Evolutionary conservation across 2,329 filamentous ascomycete genomes (phyloP).

Genomic region (Catunica adiposa): DNA sequence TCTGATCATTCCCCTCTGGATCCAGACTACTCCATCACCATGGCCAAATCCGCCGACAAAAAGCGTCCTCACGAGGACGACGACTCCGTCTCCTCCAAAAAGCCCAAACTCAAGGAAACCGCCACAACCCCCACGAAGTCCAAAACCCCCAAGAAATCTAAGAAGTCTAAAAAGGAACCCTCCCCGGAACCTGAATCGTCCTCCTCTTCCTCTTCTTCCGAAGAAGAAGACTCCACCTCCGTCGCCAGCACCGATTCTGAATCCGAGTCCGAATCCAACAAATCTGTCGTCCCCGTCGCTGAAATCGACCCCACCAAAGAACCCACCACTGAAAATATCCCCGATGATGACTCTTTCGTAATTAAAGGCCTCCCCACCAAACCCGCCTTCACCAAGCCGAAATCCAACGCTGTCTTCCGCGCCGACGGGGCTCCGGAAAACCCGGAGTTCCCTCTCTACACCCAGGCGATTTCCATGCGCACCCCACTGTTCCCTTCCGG

Average conservation of each 20-base stretch:
- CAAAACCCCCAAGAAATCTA: conserved; percentile 15
- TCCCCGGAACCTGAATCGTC: conserved; percentile 10
- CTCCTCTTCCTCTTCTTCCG: neutral
- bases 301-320: too few species aligned
- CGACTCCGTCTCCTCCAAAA: conserved; percentile 27
- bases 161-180: conserved; percentile 17
- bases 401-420: conserved; percentile 21
- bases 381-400: too few species aligned
- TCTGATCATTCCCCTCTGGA: too few species aligned
- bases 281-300: too few species aligned
- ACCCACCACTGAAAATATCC: too few species aligned
- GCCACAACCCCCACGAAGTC: conserved; percentile 18
- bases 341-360: too few species aligned
- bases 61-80: conserved; percentile 30
- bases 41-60: conserved; percentile 23
- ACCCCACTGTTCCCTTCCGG: conserved; percentile 56
- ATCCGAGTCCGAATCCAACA: too few species aligned
- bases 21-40: neutral
- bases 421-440: conserved; percentile 24
- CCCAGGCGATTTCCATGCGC: conserved; percentile 67
- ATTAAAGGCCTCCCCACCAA: too few species aligned
- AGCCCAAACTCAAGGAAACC: conserved; percentile 31
- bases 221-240: neutral
- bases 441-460: conserved; percentile 53
- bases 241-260: neutral